phyloP scores from a whole-genome alignment of 495 filamentous ascomycete genomes.

The Lophiostoma macrostomum region DNA sequence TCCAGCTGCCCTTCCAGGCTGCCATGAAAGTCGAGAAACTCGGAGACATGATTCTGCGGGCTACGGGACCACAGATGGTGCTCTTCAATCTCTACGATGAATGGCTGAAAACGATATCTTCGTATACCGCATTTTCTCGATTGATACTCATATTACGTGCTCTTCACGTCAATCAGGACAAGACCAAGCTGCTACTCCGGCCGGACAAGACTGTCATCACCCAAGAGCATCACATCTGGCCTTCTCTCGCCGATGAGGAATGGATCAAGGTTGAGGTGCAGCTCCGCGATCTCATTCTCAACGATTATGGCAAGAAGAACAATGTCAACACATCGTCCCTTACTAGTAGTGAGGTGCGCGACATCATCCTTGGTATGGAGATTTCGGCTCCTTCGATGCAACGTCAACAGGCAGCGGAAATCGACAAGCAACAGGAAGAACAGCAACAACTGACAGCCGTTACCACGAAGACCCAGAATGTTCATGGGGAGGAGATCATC shows the following conservation, averaged over 20 bases:
- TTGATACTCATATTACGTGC: slow-evolving; percentile 93
- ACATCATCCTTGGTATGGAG: slow-evolving; percentile 99
- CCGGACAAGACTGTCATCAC: slow-evolving; percentile 99
- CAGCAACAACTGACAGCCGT: slow-evolving; percentile 95
- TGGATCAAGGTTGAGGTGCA: slow-evolving; percentile 99
- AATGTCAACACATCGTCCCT: slow-evolving; percentile 97
- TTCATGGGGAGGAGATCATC: slow-evolving; percentile 96
- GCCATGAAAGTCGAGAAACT: slow-evolving; percentile 99
- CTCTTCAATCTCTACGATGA: slow-evolving; percentile 99
- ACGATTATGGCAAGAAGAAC: slow-evolving; percentile 99
- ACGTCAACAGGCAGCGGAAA: slow-evolving; percentile 96
- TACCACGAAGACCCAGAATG: slow-evolving; percentile 97
- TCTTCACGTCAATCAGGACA: slow-evolving; percentile 95
- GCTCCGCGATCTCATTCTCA: slow-evolving; percentile 90
- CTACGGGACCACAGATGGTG: slow-evolving; percentile 99
- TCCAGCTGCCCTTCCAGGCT: slow-evolving; percentile 98
- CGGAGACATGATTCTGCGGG: slow-evolving; percentile 97
- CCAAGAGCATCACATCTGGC: slow-evolving; percentile 99
- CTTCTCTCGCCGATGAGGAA: slow-evolving; percentile 87
- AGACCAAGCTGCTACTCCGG: slow-evolving; percentile 95
- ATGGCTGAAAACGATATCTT: slow-evolving; percentile 97
- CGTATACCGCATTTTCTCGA: slow-evolving; percentile 97
- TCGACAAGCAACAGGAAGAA: slow-evolving; percentile 98
- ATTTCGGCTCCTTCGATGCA: slow-evolving; percentile 98
- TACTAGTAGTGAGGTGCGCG: slow-evolving; percentile 93